Evolutionary conservation across 257 asterid genomes (phyloP).

Genomic region (Solanum corneliomulleri): DNA sequence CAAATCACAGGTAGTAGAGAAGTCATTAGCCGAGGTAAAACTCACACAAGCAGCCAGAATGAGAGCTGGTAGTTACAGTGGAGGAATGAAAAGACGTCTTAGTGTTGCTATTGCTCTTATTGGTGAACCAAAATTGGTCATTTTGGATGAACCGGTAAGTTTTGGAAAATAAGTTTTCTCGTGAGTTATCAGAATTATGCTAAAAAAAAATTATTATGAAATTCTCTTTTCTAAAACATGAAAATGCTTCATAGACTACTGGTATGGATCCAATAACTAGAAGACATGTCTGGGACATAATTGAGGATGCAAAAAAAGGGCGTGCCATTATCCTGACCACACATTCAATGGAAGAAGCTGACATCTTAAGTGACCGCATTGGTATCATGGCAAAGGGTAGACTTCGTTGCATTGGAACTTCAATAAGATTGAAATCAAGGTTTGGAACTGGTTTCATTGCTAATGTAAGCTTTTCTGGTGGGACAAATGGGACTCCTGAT

Average conservation of each 20-base stretch:
- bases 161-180: background rate
- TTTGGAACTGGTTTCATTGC: slow-evolving; percentile 92
- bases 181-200: background rate
- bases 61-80: slow-evolving; percentile 84
- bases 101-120: slow-evolving; percentile 89
- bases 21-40: slow-evolving; percentile 69
- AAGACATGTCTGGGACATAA: slow-evolving; percentile 94
- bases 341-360: slow-evolving; percentile 99
- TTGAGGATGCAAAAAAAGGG: slow-evolving; percentile 78
- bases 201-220: background rate
- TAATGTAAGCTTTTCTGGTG: slow-evolving; percentile 63
- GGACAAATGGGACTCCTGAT: slow-evolving; percentile 29
- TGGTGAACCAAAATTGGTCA: slow-evolving; percentile 81
- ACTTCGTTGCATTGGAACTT: slow-evolving; percentile 96
- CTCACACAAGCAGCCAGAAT: slow-evolving; percentile 66
- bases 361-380: slow-evolving; percentile 76
- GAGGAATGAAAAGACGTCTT: slow-evolving; percentile 95
- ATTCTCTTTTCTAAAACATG: slow-evolving; percentile 1
- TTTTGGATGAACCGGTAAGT: slow-evolving; percentile 87
- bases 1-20: slow-evolving; percentile 43
- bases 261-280: slow-evolving; percentile 97
- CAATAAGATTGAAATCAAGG: slow-evolving; percentile 78
- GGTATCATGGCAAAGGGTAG: slow-evolving; percentile 98
- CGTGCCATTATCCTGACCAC: slow-evolving; percentile 87
- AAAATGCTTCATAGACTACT: slow-evolving; percentile 46